A percentile compares a stretch with the other conserved stretches of the same genome.
Evolutionary conservation across 192 early-diverging fungal species (phyloP).

Genomic region (Coemansia sp.): DNA sequence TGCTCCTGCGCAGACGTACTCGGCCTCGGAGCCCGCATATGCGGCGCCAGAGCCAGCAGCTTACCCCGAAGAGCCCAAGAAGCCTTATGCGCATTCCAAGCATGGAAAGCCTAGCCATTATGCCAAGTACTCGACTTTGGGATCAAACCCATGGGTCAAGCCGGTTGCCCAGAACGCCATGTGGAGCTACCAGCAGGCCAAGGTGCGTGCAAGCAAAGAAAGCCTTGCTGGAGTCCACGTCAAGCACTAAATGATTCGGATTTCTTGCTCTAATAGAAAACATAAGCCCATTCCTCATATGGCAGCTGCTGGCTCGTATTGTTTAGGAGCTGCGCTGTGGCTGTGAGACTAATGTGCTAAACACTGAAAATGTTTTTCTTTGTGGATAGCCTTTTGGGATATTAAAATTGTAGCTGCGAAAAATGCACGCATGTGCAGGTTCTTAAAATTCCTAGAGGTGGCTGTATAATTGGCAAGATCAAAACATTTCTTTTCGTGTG

Average conservation of each 20-base stretch:
- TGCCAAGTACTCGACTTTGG: constrained; percentile 4
- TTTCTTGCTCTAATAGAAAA: too few species aligned
- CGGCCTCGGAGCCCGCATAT: constrained; percentile 2
- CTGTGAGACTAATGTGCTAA: too few species aligned
- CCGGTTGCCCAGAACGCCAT: not conserved
- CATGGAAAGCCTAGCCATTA: not conserved
- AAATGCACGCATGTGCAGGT: too few species aligned
- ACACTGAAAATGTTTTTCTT: too few species aligned
- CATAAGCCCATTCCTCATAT: too few species aligned
- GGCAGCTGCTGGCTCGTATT: too few species aligned
- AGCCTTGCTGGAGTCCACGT: not conserved
- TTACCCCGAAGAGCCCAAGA: constrained; percentile 2
- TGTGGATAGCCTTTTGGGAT: too few species aligned
- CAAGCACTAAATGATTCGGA: not conserved
- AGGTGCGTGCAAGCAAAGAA: not conserved
- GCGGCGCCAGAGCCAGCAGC: not conserved
- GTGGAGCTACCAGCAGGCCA: not conserved
- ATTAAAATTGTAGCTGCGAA: too few species aligned
- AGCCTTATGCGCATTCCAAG: constrained; percentile 5
- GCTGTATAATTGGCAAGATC: too few species aligned
- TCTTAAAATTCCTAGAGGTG: too few species aligned
- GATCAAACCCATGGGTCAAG: constrained; percentile 5
- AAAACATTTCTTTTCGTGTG: not conserved
- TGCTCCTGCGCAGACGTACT: not conserved
- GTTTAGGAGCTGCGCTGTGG: too few species aligned